These are phyloP conservation scores for Perkinsus olseni DNA, from an alignment of 169 alveolate genomes.

Conservation along the genomic window DNA sequence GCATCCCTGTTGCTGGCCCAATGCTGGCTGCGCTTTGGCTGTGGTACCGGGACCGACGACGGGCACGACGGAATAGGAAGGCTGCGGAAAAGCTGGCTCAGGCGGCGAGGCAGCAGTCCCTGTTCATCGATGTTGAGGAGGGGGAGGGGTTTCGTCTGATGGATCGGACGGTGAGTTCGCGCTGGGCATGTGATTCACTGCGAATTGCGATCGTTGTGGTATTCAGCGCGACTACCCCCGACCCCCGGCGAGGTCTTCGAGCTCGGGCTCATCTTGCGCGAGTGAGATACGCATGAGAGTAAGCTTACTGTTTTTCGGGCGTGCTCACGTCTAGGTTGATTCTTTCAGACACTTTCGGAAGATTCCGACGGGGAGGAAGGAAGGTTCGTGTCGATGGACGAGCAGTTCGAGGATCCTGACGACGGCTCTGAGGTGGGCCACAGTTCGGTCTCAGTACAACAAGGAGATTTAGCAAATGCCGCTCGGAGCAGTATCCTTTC, in stretches of 20 bases:
- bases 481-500: too few species aligned
- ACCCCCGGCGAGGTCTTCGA: not conserved
- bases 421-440: too few species aligned
- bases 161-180: not conserved
- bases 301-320: not conserved
- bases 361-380: not conserved
- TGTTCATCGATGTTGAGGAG: not conserved
- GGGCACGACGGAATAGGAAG: not conserved
- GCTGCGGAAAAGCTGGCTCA: not conserved
- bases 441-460: too few species aligned
- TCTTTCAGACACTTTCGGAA: not conserved
- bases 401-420: not conserved
- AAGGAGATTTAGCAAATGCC: too few species aligned
- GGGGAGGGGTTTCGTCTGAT: not conserved
- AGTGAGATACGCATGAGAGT: not conserved
- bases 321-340: not conserved
- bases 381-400: not conserved
- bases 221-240: not conserved
- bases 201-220: not conserved
- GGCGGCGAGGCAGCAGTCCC: not conserved
- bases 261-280: not conserved
- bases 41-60: not conserved
- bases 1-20: not conserved
- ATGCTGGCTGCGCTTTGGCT: not conserved
- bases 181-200: too few species aligned